Conservation (phyloP, 805 yeast species). For the Ogataea pini region DNA sequence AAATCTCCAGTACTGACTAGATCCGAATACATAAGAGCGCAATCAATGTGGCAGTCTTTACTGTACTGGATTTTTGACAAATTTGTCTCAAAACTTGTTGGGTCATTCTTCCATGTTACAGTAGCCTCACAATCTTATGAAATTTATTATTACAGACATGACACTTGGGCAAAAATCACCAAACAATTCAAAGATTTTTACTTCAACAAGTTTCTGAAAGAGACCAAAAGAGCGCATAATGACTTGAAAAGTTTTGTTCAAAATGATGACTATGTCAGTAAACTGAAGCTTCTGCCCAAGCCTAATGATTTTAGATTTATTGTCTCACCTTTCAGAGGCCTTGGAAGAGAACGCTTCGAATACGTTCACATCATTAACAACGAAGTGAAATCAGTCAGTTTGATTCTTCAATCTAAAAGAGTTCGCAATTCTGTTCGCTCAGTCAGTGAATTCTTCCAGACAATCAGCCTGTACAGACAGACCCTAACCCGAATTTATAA, state of each 20-base stretch:
- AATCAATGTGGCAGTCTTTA: slow-evolving; percentile 41
- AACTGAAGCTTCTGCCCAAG: slow-evolving; percentile 60
- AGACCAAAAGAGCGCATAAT: slow-evolving; percentile 17
- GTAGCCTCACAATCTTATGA: slow-evolving; percentile 45
- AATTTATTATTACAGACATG: slow-evolving; percentile 55
- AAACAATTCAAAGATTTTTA: slow-evolving; percentile 46
- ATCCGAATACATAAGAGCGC: slow-evolving; percentile 44
- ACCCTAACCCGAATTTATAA: slow-evolving; percentile 19
- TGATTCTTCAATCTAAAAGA: slow-evolving; percentile 34
- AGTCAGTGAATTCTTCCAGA: slow-evolving; percentile 44
- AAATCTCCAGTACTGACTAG: slow-evolving; percentile 33
- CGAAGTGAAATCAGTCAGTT: slow-evolving; percentile 46
- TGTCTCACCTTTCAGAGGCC: slow-evolving; percentile 50
- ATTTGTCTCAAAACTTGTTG: slow-evolving; percentile 49
- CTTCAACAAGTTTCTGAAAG: slow-evolving; percentile 37
- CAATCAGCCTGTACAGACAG: slow-evolving; percentile 41
- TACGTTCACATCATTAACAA: slow-evolving; percentile 39
- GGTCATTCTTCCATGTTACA: slow-evolving; percentile 66
- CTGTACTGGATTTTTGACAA: slow-evolving; percentile 57
- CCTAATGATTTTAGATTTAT: slow-evolving; percentile 58
- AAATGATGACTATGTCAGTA: slow-evolving; percentile 40
- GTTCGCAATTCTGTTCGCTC: slow-evolving; percentile 32
- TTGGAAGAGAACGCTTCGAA: slow-evolving; percentile 34
- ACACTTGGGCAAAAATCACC: slow-evolving; percentile 52
- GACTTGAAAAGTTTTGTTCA: slow-evolving; percentile 18